Percentiles rank a stretch among this genome's conserved stretches.
phyloP scores from a whole-genome alignment of 2,329 filamentous ascomycete genomes.

The Fusarium sp. region DNA sequence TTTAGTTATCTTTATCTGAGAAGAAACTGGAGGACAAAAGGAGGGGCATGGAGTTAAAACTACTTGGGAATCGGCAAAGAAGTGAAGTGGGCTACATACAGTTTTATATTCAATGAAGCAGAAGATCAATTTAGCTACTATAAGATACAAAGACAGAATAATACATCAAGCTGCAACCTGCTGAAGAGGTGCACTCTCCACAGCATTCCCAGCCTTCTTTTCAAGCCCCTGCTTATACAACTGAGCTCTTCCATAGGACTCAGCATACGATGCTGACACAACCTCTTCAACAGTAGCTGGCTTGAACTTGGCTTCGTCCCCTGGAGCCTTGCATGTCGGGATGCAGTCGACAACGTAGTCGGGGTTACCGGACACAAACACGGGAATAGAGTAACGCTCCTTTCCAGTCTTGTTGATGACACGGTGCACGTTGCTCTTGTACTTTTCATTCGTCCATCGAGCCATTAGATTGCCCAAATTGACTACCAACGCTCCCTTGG shows the following conservation, averaged over 20 bases:
- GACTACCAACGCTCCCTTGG: conserved; percentile 57
- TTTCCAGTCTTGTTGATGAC: conserved; percentile 63
- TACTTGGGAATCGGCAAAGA: background rate
- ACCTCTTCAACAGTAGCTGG: conserved; percentile 49
- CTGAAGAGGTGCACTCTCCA: background rate
- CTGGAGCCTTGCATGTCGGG: background rate
- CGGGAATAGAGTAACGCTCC: conserved; percentile 66
- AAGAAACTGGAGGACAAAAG: background rate
- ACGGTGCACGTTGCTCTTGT: conserved; percentile 64
- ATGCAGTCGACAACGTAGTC: conserved; percentile 3
- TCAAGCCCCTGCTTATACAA: conserved; percentile 47
- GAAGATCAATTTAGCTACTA: background rate
- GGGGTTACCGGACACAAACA: conserved; percentile 65
- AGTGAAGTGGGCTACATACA: too few species aligned
- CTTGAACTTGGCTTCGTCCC: conserved; percentile 41
- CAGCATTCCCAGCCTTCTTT: background rate
- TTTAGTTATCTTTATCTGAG: background rate
- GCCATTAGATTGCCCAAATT: conserved; percentile 63
- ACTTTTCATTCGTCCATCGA: conserved; percentile 62
- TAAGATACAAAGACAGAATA: background rate
- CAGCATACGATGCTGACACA: conserved; percentile 48
- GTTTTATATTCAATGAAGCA: too few species aligned
- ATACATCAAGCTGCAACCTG: background rate
- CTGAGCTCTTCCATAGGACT: conserved; percentile 49
- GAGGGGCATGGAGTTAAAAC: background rate